Evolutionary conservation across 2,329 filamentous ascomycete species (phyloP).

Genomic region (Nothopassalora personata): DNA sequence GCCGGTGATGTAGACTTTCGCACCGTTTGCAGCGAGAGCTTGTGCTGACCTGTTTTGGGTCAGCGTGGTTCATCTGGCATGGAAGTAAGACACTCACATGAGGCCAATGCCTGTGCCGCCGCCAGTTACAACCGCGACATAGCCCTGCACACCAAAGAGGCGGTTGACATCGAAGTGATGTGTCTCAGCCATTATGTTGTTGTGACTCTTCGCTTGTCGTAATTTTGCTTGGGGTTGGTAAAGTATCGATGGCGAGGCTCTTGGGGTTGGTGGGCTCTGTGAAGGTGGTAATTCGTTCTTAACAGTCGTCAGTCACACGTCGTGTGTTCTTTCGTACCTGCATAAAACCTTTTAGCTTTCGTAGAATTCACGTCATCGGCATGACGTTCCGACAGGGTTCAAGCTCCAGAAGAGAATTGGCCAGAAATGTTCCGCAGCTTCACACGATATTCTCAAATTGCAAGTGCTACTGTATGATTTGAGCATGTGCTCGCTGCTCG

Average conservation of each 20-base stretch:
- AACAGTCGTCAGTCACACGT: neutral
- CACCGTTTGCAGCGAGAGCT: conserved; percentile 54
- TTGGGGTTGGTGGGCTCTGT: neutral
- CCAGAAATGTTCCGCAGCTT: neutral
- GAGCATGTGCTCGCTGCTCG: neutral
- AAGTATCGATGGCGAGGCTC: neutral
- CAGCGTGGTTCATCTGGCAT: too few relatives aligned
- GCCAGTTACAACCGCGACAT: conserved; percentile 56
- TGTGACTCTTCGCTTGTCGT: neutral
- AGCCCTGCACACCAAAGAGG: conserved; percentile 52
- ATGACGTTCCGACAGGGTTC: neutral
- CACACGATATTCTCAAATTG: neutral
- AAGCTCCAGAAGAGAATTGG: neutral
- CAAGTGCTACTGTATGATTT: neutral
- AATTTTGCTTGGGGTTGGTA: neutral
- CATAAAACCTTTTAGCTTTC: neutral
- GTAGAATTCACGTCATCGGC: neutral
- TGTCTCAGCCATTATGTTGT: conserved; percentile 40
- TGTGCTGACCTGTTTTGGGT: conserved; percentile 39
- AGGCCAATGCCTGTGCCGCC: conserved; percentile 55
- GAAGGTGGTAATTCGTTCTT: too few relatives aligned
- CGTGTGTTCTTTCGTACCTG: neutral
- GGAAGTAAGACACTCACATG: conserved; percentile 38
- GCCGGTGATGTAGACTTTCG: conserved; percentile 58
- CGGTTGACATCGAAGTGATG: conserved; percentile 46